Conservation (phyloP, 768 basidiomycete genomes). For the Saitozyma podzolica region DNA sequence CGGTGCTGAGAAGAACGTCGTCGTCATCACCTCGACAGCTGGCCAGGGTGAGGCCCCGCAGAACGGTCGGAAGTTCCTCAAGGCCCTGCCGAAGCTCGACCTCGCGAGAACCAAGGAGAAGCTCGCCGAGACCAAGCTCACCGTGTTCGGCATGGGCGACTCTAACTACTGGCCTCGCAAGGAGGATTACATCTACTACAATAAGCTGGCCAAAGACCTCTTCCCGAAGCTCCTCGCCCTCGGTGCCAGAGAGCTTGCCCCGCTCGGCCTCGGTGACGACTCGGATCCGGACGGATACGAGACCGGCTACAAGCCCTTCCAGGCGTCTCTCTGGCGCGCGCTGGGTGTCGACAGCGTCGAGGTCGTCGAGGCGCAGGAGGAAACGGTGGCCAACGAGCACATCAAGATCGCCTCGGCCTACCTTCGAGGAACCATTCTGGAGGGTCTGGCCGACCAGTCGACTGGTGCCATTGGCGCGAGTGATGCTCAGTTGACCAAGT, state of each 20-base stretch:
- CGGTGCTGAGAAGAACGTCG: conserved; percentile 70
- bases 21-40: conserved; percentile 85
- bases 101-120: conserved; percentile 51
- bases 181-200: conserved; percentile 96
- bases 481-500: conserved; percentile 95
- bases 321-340: conserved; percentile 87
- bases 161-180: conserved; percentile 98
- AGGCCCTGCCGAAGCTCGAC: conserved; percentile 62
- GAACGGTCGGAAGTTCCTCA: conserved; percentile 88
- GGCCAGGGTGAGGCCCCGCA: conserved; percentile 98
- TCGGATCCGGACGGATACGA: conserved; percentile 94
- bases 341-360: conserved; percentile 87
- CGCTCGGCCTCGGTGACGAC: conserved; percentile 86
- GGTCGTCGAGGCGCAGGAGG: conserved; percentile 89
- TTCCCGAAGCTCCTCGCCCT: conserved; percentile 76
- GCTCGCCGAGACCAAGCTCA: conserved; percentile 65
- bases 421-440: conserved; percentile 89
- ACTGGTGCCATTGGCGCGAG: conserved; percentile 86
- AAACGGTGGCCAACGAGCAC: conserved; percentile 97
- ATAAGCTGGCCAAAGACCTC: conserved; percentile 91
- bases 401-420: conserved; percentile 95
- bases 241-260: conserved; percentile 71
- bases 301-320: conserved; percentile 95
- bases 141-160: conserved; percentile 95
- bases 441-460: conserved; percentile 79